Percentiles rank a stretch among this genome's conserved stretches.
These are phyloP conservation scores for Mimosa bimucronata DNA, from an alignment of 306 rosid species.

Conservation along the genomic window DNA sequence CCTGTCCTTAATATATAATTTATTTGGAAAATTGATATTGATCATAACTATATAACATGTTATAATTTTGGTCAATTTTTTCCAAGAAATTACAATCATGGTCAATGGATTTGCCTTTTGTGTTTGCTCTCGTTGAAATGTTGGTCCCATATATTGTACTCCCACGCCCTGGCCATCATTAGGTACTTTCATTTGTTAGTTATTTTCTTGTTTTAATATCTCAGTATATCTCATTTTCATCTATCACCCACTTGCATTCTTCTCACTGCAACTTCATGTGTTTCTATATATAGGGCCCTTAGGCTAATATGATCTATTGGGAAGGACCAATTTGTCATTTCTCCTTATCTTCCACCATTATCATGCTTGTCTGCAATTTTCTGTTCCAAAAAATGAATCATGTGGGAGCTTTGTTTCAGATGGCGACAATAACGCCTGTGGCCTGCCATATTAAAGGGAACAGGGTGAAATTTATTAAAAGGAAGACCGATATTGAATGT, in stretches of 20 bases:
- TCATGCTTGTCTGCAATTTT: background rate
- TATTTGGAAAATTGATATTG: no score
- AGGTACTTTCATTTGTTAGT: background rate
- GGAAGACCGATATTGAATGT: background rate
- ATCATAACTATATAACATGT: no score
- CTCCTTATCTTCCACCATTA: background rate
- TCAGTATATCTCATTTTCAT: no score
- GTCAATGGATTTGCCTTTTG: background rate
- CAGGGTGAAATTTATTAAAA: background rate
- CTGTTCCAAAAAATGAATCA: background rate
- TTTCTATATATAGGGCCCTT: no score
- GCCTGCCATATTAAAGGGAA: background rate
- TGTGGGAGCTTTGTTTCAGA: background rate
- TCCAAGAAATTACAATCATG: background rate
- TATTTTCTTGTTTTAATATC: no score
- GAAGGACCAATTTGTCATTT: background rate
- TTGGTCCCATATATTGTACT: background rate
- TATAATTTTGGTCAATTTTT: no score
- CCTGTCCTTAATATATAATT: no score
- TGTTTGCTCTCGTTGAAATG: background rate
- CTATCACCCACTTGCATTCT: no score
- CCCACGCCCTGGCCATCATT: background rate
- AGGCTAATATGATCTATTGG: background rate
- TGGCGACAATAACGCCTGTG: background rate
- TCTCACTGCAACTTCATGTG: no score